Base-by-base conservation (phyloP, 2,329 filamentous ascomycete species). In the Fusarium sp. region DNA sequence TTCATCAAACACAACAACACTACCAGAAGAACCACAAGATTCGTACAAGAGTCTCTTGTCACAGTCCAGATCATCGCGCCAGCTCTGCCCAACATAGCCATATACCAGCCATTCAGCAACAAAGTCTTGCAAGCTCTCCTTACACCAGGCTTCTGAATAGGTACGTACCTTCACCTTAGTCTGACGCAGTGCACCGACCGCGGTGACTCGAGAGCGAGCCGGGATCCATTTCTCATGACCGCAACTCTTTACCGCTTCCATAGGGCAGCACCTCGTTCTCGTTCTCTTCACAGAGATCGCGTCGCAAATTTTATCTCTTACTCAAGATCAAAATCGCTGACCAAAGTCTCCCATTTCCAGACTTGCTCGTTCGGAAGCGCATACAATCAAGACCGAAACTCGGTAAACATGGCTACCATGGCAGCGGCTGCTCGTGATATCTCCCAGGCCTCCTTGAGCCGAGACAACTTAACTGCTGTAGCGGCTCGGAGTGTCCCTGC, bases 401-500 rank as follows among this genome's bases (percentile, higher is more conserved):
- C 78, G 80, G 82, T 81, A 84, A 85, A 84, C 80, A 90, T 90
- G 88, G 89, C 89, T 87, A 86, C 85, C 81, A 87, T 89, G 89
- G 86, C 87, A 87, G 85, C 88, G 85, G 87, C 87, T 88, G 88
- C 84, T 87, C 88, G 89, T 88, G 89, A 90, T 88, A 91, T 90
- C 84, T 86, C 86, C 79, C 86, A 86, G 86, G 84, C 86, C 85
- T 86, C 84, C 84, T 80, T 81, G 81, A 83, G 82, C 86, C 88
- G 89, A 91, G 89, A 92, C 89, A 89, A 88, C 89, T 92, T 92
- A 82, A 84, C 89, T 91, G 89, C 84, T 90, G 89, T 91, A 90
- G 89, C 89, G 87, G 88, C 88, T 83, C 86, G 86, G 85, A 88
- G 87, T 78, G 87, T 89, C 81, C 84, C 88, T 87, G 86, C 79